phyloP scores from a whole-genome alignment of 306 rosid genomes.

The Cicer arietinum region DNA sequence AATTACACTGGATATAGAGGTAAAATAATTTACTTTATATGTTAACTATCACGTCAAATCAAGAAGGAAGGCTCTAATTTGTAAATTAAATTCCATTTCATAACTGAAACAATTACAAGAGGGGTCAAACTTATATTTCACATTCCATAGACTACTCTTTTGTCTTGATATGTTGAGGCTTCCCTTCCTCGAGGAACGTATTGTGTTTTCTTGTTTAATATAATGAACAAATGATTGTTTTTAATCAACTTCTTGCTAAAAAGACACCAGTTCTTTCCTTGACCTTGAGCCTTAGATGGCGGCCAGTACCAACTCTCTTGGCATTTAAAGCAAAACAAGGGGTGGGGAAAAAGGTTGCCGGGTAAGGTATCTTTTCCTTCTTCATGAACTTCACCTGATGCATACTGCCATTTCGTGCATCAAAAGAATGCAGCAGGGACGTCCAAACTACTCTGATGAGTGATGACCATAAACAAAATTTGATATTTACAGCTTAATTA shows the following conservation, averaged over 20 bases:
- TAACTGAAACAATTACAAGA: constrained; percentile 26
- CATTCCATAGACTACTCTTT: constrained; percentile 50
- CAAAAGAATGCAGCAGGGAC: constrained; percentile 49
- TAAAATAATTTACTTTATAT: neutral
- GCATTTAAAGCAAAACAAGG: constrained; percentile 44
- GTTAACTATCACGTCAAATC: neutral
- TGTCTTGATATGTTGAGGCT: constrained; percentile 45
- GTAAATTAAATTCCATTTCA: constrained; percentile 31
- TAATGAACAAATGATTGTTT: constrained; percentile 78
- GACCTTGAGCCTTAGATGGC: constrained; percentile 45
- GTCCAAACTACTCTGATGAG: constrained; percentile 55
- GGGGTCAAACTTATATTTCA: constrained; percentile 44
- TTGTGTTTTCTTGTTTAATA: constrained; percentile 44
- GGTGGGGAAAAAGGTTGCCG: neutral
- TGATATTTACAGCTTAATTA: constrained; percentile 75
- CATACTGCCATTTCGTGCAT: constrained; percentile 37
- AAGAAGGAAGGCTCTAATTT: neutral
- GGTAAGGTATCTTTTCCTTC: constrained; percentile 28
- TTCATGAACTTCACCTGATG: constrained; percentile 49
- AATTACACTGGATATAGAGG: neutral
- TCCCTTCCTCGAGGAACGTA: constrained; percentile 42
- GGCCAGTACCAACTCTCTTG: constrained; percentile 46
- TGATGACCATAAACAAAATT: constrained; percentile 71
- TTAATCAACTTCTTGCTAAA: constrained; percentile 46
- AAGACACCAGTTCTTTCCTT: constrained; percentile 42